These are phyloP conservation scores for Begonia loranthoides DNA, from an alignment of 306 rosid genomes.

Conservation along the genomic window DNA sequence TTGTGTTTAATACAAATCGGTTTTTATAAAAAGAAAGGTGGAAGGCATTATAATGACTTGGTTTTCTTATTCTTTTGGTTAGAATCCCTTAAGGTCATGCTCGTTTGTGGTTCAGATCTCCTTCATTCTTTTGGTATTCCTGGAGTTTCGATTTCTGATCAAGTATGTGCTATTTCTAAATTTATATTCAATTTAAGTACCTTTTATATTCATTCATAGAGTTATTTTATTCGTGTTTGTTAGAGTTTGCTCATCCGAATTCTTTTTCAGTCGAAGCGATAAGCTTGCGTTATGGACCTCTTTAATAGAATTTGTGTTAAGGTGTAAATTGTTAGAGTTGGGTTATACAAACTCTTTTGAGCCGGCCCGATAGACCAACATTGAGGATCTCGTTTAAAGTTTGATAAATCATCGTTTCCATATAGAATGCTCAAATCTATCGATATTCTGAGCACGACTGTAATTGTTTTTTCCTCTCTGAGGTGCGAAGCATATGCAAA, in stretches of 20 bases:
- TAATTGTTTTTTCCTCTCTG: background rate
- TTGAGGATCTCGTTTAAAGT: too few relatives aligned
- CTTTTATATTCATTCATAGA: constrained; percentile 1
- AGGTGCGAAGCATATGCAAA: constrained; percentile 35
- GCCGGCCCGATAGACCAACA: too few relatives aligned
- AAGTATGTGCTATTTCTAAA: constrained; percentile 25
- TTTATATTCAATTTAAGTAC: background rate
- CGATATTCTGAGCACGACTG: background rate
- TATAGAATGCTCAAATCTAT: too few relatives aligned
- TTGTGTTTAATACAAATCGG: too few relatives aligned
- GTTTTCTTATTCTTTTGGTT: constrained; percentile 17
- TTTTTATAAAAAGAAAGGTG: background rate
- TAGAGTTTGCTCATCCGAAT: too few relatives aligned
- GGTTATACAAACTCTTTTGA: too few relatives aligned
- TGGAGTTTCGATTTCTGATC: constrained; percentile 71
- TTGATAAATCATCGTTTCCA: too few relatives aligned
- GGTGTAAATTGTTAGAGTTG: too few relatives aligned
- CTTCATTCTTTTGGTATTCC: constrained; percentile 65
- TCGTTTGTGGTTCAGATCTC: constrained; percentile 91
- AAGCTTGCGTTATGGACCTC: too few relatives aligned
- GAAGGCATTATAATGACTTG: constrained; percentile 3
- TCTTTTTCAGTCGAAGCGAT: too few relatives aligned
- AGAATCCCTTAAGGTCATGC: constrained; percentile 79
- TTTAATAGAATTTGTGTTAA: too few relatives aligned
- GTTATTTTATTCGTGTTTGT: too few relatives aligned